Base-by-base conservation (phyloP, 495 filamentous ascomycete genomes). In the Penicillium subrubescens region DNA sequence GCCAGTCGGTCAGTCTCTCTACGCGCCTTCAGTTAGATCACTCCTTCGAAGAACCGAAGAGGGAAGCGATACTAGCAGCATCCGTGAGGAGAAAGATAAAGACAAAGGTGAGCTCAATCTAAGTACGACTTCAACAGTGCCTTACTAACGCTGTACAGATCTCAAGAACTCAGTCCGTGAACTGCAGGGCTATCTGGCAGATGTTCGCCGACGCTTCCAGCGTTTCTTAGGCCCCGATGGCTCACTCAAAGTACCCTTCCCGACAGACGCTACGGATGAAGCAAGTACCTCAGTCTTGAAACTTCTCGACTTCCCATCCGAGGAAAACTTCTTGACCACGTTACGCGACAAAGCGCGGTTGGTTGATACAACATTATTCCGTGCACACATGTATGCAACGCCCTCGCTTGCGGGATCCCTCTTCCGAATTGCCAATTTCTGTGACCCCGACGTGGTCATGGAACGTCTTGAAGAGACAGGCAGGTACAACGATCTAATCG, bases 391-490 rank as follows among this genome's bases (percentile, higher is more conserved):
- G 91, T 92, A 92, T 65, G 91, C 89, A 6, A 89, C 87, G 12
- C 95, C 95, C 6, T 86, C 90, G 2, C 82, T 98, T 1, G 93
- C 92, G 33, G 92, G 91, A 1, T 91, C 93, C 3, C 86, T 99
- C 1, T 97, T 99, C 77, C 92, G 96, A 15, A 92, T 98, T 55
- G 89, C 92, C 73, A 99, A 99, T 73, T 97, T 97, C 75, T 97
- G 95, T 68, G 94, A 98, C 66, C 94, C 95, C 0, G 90, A 91
- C 31, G 95, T 99, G 1, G 94, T 99, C 29, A 94, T 96, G 73
- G 91, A 97, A 75, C 89, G 91, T 64, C 82, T 99, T 10, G 88
- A 96, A 62, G 93, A 97, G 72, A 90, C 88, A 57, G 90, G 91
- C 46, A 90, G 93, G 52, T 97, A 97, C 74, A 92, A 90, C 59